Evolutionary conservation across 2,329 filamentous ascomycete genomes (phyloP).

Genomic region (Alternaria arbusti): DNA sequence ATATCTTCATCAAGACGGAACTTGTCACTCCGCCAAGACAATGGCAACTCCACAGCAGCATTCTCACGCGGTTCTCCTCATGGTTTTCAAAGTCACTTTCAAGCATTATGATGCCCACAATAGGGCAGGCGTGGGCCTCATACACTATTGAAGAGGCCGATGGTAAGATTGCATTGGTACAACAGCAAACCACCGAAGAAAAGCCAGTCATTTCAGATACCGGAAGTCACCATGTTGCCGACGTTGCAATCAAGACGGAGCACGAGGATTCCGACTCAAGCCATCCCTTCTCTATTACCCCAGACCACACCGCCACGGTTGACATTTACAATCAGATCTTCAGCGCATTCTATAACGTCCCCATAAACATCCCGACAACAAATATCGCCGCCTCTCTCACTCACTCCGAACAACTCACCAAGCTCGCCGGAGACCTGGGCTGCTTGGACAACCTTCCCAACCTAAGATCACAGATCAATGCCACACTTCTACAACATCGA

Average conservation of each 20-base stretch:
- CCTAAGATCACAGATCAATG: conserved; percentile 30
- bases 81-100: conserved; percentile 17
- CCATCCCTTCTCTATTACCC: neutral
- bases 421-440: conserved; percentile 30
- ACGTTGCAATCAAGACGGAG: neutral
- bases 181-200: neutral
- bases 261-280: neutral
- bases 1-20: conserved; percentile 4
- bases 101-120: neutral
- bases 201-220: neutral
- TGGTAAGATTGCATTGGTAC: neutral
- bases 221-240: neutral
- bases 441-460: conserved; percentile 14
- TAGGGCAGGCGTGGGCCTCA: neutral
- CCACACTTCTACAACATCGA: conserved; percentile 27
- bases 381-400: conserved; percentile 25
- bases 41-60: conserved; percentile 21
- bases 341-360: conserved; percentile 31
- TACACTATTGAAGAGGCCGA: conserved; percentile 9
- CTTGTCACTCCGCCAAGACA: neutral
- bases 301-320: neutral
- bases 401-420: conserved; percentile 34
- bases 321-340: conserved; percentile 30
- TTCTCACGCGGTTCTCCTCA: conserved; percentile 15
- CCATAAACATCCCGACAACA: conserved; percentile 19